Evolutionary conservation across 345 rosid species (phyloP).

Genomic region (Brassica carinata): DNA sequence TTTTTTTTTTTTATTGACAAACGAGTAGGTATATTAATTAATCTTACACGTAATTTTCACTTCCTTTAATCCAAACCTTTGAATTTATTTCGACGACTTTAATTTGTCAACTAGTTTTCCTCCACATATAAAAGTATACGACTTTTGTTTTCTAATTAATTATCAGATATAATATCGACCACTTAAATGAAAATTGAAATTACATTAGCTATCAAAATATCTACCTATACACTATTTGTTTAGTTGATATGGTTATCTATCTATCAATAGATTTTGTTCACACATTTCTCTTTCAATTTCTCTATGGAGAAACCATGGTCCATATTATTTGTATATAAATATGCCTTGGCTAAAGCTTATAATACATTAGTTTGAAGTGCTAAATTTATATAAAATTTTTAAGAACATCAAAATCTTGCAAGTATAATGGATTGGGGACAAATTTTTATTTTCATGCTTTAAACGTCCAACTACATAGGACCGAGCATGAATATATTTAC

Average conservation of each 20-base stretch:
- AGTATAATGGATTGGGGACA: not conserved
- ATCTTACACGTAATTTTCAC: not conserved
- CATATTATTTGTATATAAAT: not conserved
- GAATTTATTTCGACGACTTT: slow-evolving; percentile 6
- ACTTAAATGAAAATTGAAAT: not conserved
- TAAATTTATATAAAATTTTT: not conserved
- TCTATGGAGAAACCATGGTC: not conserved
- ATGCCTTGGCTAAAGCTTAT: not conserved
- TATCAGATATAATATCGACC: not conserved
- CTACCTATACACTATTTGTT: not conserved
- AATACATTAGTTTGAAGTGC: not conserved
- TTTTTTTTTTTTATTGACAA: not conserved
- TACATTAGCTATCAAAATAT: slow-evolving; percentile 4
- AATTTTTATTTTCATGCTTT: not conserved
- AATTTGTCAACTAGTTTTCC: not conserved
- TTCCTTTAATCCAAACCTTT: slow-evolving; percentile 3
- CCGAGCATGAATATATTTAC: not conserved
- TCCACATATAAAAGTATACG: slow-evolving; percentile 12
- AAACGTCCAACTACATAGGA: not conserved
- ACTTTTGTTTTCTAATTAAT: slow-evolving; percentile 26
- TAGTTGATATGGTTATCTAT: not conserved
- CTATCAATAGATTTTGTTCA: not conserved
- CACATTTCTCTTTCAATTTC: slow-evolving; percentile 18
- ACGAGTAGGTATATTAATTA: not conserved
- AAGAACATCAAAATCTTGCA: not conserved